phyloP scores from a whole-genome alignment of 805 yeast species.

The Alloascoidea hylecoeti region DNA sequence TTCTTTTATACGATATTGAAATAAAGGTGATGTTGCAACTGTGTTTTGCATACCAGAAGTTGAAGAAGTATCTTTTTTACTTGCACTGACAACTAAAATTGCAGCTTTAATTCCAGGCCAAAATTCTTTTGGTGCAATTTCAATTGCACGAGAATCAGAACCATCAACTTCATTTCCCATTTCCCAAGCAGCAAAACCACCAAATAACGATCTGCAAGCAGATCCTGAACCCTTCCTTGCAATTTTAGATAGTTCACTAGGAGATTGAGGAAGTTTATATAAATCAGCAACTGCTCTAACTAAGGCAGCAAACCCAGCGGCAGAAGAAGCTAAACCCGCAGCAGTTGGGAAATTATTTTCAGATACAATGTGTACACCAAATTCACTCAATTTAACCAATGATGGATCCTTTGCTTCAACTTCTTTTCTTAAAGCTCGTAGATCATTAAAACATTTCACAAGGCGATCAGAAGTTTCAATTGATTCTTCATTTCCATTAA shows the following conservation, averaged over 20 bases:
- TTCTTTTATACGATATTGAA: slow-evolving; percentile 58
- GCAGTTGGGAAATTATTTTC: slow-evolving; percentile 99
- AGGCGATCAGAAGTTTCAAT: slow-evolving; percentile 37
- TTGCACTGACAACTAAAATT: slow-evolving; percentile 83
- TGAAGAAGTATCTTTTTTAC: slow-evolving; percentile 87
- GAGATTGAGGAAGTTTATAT: slow-evolving; percentile 72
- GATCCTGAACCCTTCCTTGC: slow-evolving; percentile 99
- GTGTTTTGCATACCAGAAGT: slow-evolving; percentile 96
- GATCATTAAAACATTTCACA: slow-evolving; percentile 55
- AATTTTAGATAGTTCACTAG: slow-evolving; percentile 77
- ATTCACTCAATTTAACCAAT: slow-evolving; percentile 47
- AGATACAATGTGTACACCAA: slow-evolving; percentile 68
- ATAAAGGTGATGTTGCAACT: slow-evolving; percentile 77
- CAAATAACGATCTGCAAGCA: slow-evolving; percentile 93
- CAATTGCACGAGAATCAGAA: slow-evolving; percentile 88
- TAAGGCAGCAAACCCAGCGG: slow-evolving; percentile 97
- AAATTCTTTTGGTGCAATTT: slow-evolving; percentile 69
- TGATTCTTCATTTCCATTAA: slow-evolving; percentile 76
- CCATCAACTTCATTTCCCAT: slow-evolving; percentile 76
- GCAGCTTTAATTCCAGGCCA: slow-evolving; percentile 94
- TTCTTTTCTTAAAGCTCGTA: slow-evolving; percentile 50
- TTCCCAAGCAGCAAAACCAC: slow-evolving; percentile 99
- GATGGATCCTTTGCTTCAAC: slow-evolving; percentile 40
- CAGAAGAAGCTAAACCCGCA: slow-evolving; percentile 95
- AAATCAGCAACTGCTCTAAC: slow-evolving; percentile 80